Conservation (phyloP, 139 green algal genomes). For the Pseudopediastrum boryanum region DNA sequence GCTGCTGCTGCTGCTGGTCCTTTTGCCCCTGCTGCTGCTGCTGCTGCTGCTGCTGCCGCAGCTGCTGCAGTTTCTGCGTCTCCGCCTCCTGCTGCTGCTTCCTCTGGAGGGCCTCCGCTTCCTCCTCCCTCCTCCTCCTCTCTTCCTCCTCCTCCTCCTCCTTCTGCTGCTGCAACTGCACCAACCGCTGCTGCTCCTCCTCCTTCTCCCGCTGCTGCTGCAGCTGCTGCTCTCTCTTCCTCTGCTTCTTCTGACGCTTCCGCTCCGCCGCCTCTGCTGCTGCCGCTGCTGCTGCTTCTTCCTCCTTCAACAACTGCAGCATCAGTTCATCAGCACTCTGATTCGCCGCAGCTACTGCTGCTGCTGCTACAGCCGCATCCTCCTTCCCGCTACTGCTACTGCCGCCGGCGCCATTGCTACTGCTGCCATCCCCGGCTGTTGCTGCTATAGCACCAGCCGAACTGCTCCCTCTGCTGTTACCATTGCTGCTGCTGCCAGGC, state of each 20-base stretch:
- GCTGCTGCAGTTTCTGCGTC: no score
- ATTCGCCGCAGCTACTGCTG: background rate
- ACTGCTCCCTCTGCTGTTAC: background rate
- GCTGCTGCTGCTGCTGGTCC: no score
- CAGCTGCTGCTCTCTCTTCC: slow-evolving; percentile 39
- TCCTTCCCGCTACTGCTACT: background rate
- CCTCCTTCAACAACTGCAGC: slow-evolving; percentile 42
- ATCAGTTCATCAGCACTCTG: slow-evolving; percentile 32
- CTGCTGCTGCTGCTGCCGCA: no score
- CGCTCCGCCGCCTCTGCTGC: slow-evolving; percentile 11
- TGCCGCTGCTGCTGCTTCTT: slow-evolving; percentile 20
- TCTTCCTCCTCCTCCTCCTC: background rate
- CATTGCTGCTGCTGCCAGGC: slow-evolving; percentile 1
- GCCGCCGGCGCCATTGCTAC: no score
- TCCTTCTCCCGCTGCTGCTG: slow-evolving; percentile 29
- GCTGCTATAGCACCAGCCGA: background rate
- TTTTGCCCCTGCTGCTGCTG: no score
- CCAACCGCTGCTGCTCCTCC: slow-evolving; percentile 5
- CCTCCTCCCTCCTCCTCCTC: no score
- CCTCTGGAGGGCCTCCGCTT: background rate
- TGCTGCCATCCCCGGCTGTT: background rate
- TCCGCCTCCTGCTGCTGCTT: no score
- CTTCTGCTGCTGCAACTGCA: slow-evolving; percentile 27
- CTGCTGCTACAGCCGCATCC: background rate
- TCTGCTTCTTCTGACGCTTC: slow-evolving; percentile 43